Percentiles rank a stretch among this genome's conserved stretches.
These are phyloP conservation scores for Scedosporium aurantiacum DNA, from an alignment of 2,329 filamentous ascomycete species.

Conservation along the genomic window DNA sequence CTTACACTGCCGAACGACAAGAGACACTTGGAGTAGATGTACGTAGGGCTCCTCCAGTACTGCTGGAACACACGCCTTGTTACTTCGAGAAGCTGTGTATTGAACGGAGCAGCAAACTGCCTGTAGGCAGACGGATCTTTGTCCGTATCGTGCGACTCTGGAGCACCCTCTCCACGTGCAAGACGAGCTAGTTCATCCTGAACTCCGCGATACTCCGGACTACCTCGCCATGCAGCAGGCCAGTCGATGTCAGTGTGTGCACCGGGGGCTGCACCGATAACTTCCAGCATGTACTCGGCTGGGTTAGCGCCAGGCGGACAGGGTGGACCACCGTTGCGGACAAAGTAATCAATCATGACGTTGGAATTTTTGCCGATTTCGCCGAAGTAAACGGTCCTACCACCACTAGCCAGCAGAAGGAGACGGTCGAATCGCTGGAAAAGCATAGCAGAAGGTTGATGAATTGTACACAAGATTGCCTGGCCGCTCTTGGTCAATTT, in stretches of 20 bases:
- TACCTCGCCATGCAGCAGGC: slow-evolving; percentile 32
- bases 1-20: slow-evolving; percentile 12
- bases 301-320: slow-evolving; percentile 48
- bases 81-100: slow-evolving; percentile 21
- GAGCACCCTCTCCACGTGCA: slow-evolving; percentile 13
- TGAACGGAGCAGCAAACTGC: slow-evolving; percentile 20
- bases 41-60: slow-evolving; percentile 36
- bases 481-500: slow-evolving; percentile 46
- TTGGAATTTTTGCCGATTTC: slow-evolving; percentile 40
- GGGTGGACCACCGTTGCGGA: slow-evolving; percentile 43
- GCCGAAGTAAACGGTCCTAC: slow-evolving; percentile 47
- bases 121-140: slow-evolving; percentile 16
- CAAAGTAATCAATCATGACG: slow-evolving; percentile 46
- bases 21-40: slow-evolving; percentile 46
- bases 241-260: slow-evolving; percentile 36
- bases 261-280: slow-evolving; percentile 27
- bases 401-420: slow-evolving; percentile 42
- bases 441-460: slow-evolving; percentile 35
- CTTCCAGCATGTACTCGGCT: slow-evolving; percentile 55
- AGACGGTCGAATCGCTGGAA: slow-evolving; percentile 41
- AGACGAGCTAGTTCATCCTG: slow-evolving; percentile 15
- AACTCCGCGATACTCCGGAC: slow-evolving; percentile 24
- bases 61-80: slow-evolving; percentile 24
- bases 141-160: background rate
- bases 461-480: slow-evolving; percentile 39